Conservation (phyloP, 257 asterid species). For the Fraxinus cuspidata region DNA sequence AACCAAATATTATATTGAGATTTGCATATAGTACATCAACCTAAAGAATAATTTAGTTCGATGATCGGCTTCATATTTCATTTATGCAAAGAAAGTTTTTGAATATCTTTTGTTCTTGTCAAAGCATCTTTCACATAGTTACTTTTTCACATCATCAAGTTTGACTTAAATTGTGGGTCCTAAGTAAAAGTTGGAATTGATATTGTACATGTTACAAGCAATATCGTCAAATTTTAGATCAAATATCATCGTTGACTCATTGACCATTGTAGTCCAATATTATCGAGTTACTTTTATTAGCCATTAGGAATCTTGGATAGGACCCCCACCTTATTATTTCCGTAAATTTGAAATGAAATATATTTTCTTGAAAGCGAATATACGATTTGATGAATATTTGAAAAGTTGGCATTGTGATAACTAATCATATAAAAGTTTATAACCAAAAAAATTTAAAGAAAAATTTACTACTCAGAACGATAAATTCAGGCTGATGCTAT, state of each 20-base stretch:
- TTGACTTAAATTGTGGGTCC: slow-evolving; percentile 35
- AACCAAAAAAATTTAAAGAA: too few relatives aligned
- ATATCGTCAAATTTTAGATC: slow-evolving; percentile 36
- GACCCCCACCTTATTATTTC: neutral
- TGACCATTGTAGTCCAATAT: slow-evolving; percentile 23
- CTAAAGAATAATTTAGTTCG: too few relatives aligned
- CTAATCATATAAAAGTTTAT: too few relatives aligned
- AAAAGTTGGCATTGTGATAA: neutral
- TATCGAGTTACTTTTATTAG: neutral
- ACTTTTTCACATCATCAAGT: slow-evolving; percentile 1
- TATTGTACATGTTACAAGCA: slow-evolving; percentile 7
- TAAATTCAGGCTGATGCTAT: too few relatives aligned
- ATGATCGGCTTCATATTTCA: too few relatives aligned
- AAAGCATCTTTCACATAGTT: slow-evolving; percentile 15
- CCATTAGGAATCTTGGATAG: neutral
- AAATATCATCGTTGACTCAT: neutral
- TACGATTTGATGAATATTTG: too few relatives aligned
- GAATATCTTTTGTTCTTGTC: neutral
- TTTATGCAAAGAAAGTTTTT: neutral
- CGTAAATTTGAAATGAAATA: neutral
- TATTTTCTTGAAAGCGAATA: too few relatives aligned
- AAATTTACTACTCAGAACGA: too few relatives aligned
- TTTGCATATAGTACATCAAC: too few relatives aligned
- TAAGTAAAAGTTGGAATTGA: slow-evolving; percentile 15
- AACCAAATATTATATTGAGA: neutral